Percentiles rank a stretch among this genome's conserved stretches.
These are phyloP conservation scores for Blastobotrys buckinghamii DNA, from an alignment of 1,139 yeast genomes.

Conservation along the genomic window DNA sequence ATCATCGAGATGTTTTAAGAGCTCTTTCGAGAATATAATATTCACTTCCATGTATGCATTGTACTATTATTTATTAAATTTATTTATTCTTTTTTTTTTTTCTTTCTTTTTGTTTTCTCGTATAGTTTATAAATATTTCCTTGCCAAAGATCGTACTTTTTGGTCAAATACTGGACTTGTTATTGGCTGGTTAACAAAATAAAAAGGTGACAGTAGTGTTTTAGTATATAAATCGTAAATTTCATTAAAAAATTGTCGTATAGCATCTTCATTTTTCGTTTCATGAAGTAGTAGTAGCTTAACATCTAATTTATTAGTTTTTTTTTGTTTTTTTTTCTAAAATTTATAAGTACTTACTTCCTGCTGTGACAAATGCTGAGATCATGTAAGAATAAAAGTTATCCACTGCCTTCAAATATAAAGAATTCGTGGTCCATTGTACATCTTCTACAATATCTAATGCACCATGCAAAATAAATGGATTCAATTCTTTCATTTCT, in stretches of 20 bases:
- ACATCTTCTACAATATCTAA: constrained; percentile 83
- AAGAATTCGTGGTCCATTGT: constrained; percentile 67
- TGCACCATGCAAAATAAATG: constrained; percentile 83
- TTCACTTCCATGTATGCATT: background rate
- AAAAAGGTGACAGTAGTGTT: constrained; percentile 81
- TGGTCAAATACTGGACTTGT: constrained; percentile 70
- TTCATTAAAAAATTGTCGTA: constrained; percentile 78
- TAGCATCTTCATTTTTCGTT: constrained; percentile 57
- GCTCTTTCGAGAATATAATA: constrained; percentile 1
- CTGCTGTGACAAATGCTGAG: constrained; percentile 82
- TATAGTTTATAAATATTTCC: constrained; percentile 68
- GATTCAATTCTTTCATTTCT: constrained; percentile 72
- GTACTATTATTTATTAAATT: background rate
- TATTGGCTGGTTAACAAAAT: constrained; percentile 68
- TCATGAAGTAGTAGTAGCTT: constrained; percentile 79
- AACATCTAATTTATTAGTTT: constrained; percentile 37
- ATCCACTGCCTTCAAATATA: constrained; percentile 74
- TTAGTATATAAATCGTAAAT: constrained; percentile 85
- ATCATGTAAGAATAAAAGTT: constrained; percentile 76
- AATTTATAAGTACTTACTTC: constrained; percentile 39
- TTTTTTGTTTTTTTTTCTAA: background rate
- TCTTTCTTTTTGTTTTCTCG: constrained; percentile 1
- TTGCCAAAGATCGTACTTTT: constrained; percentile 64
- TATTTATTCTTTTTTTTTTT: background rate
- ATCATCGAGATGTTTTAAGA: constrained; percentile 1